phyloP scores from a whole-genome alignment of 257 asterid genomes.

The Voacanga thouarsii region DNA sequence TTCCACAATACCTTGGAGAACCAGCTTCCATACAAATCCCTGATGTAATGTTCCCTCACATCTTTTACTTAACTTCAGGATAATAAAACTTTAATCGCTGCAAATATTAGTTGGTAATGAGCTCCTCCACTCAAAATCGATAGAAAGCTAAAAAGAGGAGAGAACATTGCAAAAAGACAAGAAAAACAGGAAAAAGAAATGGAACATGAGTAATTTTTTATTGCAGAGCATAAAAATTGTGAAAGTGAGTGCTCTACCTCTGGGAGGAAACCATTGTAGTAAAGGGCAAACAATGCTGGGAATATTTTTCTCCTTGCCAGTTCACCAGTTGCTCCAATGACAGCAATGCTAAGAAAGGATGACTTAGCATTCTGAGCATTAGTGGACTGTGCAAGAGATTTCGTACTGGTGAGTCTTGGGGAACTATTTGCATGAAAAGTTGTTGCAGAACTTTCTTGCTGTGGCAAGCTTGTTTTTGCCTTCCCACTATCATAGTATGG shows the following conservation, averaged over 20 bases:
- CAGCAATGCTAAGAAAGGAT: conserved; percentile 42
- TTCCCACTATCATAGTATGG: conserved; percentile 11
- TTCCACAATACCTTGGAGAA: not conserved
- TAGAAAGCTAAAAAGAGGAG: not conserved
- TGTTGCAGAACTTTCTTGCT: conserved; percentile 20
- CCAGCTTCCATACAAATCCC: not conserved
- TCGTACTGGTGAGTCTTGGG: conserved; percentile 4
- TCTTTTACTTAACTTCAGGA: not conserved
- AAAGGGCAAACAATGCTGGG: conserved; percentile 52
- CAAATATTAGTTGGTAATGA: not conserved
- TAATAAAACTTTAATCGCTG: not conserved
- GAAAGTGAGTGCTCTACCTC: conserved; percentile 26
- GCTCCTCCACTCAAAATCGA: not conserved
- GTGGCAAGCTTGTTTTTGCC: conserved; percentile 14
- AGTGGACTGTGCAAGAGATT: conserved; percentile 18
- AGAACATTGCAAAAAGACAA: not conserved
- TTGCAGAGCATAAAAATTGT: not conserved
- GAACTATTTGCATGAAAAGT: conserved; percentile 14
- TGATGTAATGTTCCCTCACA: not conserved
- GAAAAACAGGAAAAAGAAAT: not conserved
- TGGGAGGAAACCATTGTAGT: conserved; percentile 47
- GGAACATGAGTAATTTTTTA: not conserved
- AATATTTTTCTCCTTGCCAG: conserved; percentile 49
- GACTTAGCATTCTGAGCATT: conserved; percentile 20
- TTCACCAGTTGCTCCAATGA: conserved; percentile 58